Evolutionary conservation across 139 green algal genomes (phyloP).

Genomic region (Coelastrella sp.): DNA sequence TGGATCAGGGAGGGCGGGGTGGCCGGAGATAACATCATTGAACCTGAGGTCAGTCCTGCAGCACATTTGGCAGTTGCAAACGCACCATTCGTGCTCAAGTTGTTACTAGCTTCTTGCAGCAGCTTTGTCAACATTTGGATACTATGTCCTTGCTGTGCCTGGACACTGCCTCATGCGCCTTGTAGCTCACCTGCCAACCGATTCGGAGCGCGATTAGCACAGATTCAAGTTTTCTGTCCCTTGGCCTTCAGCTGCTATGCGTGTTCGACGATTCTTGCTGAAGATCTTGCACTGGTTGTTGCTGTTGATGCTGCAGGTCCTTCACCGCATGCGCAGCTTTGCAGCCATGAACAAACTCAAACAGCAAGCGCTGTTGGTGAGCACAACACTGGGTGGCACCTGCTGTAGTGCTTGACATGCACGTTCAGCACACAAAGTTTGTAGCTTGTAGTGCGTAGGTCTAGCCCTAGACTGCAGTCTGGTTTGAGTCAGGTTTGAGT

Average conservation of each 20-base stretch:
- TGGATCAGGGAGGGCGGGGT: conserved; percentile 92
- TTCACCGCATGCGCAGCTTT: conserved; percentile 91
- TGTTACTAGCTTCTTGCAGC: background rate
- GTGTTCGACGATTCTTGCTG: background rate
- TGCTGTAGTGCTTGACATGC: background rate
- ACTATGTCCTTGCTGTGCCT: background rate
- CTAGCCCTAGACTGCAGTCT: background rate
- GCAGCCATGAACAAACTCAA: conserved; percentile 83
- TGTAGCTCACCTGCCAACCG: too few species aligned
- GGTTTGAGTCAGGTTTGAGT: too few species aligned
- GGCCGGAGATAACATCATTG: conserved; percentile 78
- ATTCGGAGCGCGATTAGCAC: background rate
- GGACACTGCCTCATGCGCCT: background rate
- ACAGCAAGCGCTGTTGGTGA: conserved; percentile 35
- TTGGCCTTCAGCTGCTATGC: background rate
- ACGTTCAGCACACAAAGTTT: background rate
- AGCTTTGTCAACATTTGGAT: background rate
- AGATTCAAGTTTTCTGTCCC: background rate
- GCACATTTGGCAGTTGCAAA: background rate
- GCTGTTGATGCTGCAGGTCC: conserved; percentile 51
- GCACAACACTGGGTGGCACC: background rate
- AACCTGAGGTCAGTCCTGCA: conserved; percentile 65
- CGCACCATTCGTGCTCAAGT: background rate
- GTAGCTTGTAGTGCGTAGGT: background rate
- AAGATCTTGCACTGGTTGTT: background rate